Base-by-base conservation (phyloP, 345 rosid genomes). In the Euclidium syriacum region DNA sequence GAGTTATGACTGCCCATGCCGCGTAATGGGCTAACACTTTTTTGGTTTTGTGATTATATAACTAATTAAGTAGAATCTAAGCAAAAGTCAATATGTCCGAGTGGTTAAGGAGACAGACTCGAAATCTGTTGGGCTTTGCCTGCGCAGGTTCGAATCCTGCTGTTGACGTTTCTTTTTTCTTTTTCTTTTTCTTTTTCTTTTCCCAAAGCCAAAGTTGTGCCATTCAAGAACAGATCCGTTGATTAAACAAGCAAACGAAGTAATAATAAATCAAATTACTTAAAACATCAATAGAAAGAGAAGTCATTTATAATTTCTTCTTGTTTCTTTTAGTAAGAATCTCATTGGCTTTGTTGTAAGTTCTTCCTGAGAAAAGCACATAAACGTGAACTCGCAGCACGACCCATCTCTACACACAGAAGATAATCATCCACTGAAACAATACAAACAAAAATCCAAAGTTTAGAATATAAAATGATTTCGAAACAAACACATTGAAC, bases 101-200 rank as follows among this genome's bases (percentile, higher is more conserved):
- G 67, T 50, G 67, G 67, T 85, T 85, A 85, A 91, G 96, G 95
- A 88, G 95, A 91, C 87, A 88, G 96, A 88, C 88, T 88, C 95
- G 96, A 91, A 91, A 84, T 91, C 96, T 86, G 89, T 88, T 91
- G 96, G 98, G 91, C 91, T 72, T 0, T 81, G 91, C 95, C 95
- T 83, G 98, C 95, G 95, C 95, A 85, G 98, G 95, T 62, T 50
- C 67, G 67, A 62, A 62, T 62, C 67, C 67, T 62, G 67, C 67
- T 62, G 67, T 62, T 49, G 67, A 62, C 67, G 67, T 4, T 9
- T 2, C 1, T 19, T 10, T 17, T 48, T 34, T 1, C n/a, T 10
- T 51, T n/a, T 1, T 23, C 15, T 35, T 3, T 3, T 29, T 1
- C 8, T 29, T 29, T 6, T 3, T 29, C 8, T 29, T 29, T n/a